These are phyloP conservation scores for Polyporus tsugae DNA, from an alignment of 1,284 basidiomycete genomes.

Conservation along the genomic window DNA sequence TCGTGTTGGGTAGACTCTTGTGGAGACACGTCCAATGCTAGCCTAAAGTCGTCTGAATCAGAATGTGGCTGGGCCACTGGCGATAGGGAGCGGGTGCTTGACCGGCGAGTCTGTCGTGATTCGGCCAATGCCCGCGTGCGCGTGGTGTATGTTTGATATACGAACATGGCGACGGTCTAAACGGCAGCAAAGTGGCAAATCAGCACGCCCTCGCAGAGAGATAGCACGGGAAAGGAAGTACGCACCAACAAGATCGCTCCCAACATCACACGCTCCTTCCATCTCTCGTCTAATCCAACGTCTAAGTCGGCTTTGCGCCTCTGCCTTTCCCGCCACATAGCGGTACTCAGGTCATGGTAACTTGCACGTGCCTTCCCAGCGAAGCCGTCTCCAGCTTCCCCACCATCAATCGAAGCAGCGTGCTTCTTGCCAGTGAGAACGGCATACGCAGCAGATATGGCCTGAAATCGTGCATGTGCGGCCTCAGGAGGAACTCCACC, in stretches of 20 bases:
- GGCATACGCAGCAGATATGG: constrained; percentile 69
- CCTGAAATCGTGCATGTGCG: constrained; percentile 66
- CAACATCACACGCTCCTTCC: constrained; percentile 64
- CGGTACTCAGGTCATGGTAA: constrained; percentile 42
- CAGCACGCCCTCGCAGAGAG: neutral
- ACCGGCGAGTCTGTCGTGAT: constrained; percentile 15
- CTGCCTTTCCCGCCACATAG: constrained; percentile 52
- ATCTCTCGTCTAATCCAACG: constrained; percentile 53
- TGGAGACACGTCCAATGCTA: neutral
- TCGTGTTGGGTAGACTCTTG: neutral
- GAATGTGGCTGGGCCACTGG: neutral
- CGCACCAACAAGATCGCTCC: constrained; percentile 57
- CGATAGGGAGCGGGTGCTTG: neutral
- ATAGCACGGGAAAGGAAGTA: constrained; percentile 17
- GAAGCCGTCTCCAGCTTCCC: constrained; percentile 45
- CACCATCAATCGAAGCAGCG: constrained; percentile 37
- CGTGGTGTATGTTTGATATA: constrained; percentile 39
- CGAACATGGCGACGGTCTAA: constrained; percentile 38
- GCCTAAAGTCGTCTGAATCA: neutral
- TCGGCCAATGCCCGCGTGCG: constrained; percentile 34
- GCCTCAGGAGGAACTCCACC: constrained; percentile 49
- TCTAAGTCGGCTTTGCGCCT: constrained; percentile 47
- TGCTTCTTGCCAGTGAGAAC: constrained; percentile 49
- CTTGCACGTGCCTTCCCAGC: constrained; percentile 41
- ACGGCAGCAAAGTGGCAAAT: neutral